Conservation (phyloP, 2,329 filamentous ascomycete species). For the Lasiodiplodia sp. region DNA sequence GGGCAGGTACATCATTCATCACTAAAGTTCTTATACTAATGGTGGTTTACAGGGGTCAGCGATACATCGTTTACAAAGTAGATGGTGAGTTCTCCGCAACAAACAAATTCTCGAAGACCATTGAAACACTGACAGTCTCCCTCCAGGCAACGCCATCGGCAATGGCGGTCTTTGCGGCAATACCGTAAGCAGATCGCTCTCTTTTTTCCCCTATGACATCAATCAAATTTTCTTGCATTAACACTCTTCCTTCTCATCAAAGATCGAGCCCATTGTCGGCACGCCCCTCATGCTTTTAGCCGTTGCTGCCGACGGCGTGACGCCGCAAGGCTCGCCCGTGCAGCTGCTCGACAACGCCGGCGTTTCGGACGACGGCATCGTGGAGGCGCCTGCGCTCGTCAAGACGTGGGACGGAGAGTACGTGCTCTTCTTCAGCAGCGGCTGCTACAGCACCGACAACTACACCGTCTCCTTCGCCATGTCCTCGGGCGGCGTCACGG, state of each 20-base stretch:
- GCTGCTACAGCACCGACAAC: slow-evolving; percentile 61
- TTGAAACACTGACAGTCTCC: slow-evolving; percentile 5
- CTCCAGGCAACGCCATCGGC: slow-evolving; percentile 23
- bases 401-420: slow-evolving; percentile 58
- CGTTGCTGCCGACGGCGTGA: slow-evolving; percentile 60
- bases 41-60: slow-evolving; percentile 16
- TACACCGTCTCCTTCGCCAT: slow-evolving; percentile 68
- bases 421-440: slow-evolving; percentile 68
- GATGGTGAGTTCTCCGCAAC: slow-evolving; percentile 62
- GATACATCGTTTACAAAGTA: slow-evolving; percentile 70
- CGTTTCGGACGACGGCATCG: slow-evolving; percentile 56
- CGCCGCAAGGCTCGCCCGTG: slow-evolving; percentile 57
- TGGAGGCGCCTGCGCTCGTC: slow-evolving; percentile 67
- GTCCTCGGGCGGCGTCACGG: slow-evolving; percentile 45
- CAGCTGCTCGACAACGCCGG: slow-evolving; percentile 55
- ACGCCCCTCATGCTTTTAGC: slow-evolving; percentile 67
- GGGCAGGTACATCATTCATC: neutral
- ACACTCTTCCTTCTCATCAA: neutral
- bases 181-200: neutral
- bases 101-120: neutral
- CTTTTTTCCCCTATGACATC: neutral
- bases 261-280: slow-evolving; percentile 45
- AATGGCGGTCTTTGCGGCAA: slow-evolving; percentile 29
- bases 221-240: too few species aligned
- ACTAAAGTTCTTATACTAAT: neutral